Evolutionary conservation across 352 stramenopile species (phyloP).

Genomic region (Phytophthora hibernalis): DNA sequence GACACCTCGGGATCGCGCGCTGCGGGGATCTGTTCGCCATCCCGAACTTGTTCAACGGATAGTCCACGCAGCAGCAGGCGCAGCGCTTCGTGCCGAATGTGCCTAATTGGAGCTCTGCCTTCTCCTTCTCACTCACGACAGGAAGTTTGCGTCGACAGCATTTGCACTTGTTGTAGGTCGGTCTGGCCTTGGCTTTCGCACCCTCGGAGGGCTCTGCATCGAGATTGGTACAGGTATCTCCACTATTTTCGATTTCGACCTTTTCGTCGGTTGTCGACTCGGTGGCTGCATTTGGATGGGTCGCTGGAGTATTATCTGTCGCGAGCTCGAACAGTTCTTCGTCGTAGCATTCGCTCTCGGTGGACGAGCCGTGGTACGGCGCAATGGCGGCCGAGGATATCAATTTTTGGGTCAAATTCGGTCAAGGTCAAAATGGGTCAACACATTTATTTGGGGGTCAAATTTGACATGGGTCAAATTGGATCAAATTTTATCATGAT

Average conservation of each 20-base stretch:
- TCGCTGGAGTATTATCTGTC: background rate
- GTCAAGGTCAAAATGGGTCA: too few relatives aligned
- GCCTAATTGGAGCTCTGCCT: background rate
- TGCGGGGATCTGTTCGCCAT: background rate
- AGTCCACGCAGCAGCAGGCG: constrained; percentile 12
- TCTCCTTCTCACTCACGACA: constrained; percentile 8
- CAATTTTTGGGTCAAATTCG: background rate
- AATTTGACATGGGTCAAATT: too few relatives aligned
- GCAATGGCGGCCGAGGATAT: background rate
- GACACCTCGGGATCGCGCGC: constrained; percentile 23
- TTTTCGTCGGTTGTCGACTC: constrained; percentile 6
- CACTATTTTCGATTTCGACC: constrained; percentile 4
- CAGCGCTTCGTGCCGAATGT: constrained; percentile 16
- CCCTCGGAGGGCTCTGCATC: background rate
- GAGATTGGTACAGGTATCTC: background rate
- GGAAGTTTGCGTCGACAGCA: constrained; percentile 19
- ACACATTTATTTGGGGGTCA: too few relatives aligned
- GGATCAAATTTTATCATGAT: too few relatives aligned
- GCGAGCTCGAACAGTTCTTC: constrained; percentile 13
- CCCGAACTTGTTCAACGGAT: constrained; percentile 14
- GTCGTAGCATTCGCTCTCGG: constrained; percentile 41
- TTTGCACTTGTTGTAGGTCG: constrained; percentile 11
- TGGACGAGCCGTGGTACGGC: constrained; percentile 33
- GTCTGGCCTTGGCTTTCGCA: background rate
- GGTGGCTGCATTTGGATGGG: background rate